Percentiles rank a stretch among this genome's conserved stretches.
Conservation (phyloP, 2,329 filamentous ascomycete species). For the Colletotrichum plurivorum region DNA sequence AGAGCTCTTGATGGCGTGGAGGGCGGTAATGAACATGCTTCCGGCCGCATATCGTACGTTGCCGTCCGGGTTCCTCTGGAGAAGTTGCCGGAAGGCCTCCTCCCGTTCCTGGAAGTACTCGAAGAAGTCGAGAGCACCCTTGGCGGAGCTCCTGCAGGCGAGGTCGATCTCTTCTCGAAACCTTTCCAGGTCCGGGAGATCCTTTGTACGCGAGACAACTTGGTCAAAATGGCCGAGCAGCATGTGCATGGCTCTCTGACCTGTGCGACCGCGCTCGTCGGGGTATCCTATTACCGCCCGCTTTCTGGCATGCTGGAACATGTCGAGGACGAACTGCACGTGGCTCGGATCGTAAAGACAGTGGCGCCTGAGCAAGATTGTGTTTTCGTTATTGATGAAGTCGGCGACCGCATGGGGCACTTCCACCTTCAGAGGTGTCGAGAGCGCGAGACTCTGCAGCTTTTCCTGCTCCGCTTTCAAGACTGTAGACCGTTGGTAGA, state of each 20-base stretch:
- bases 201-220: conserved; percentile 79
- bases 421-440: conserved; percentile 60
- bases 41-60: conserved; percentile 68
- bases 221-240: conserved; percentile 80
- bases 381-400: conserved; percentile 81
- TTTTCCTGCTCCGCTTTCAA: conserved; percentile 68
- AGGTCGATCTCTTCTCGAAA: conserved; percentile 65
- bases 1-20: conserved; percentile 65
- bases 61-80: conserved; percentile 72
- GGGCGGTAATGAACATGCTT: conserved; percentile 65
- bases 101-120: conserved; percentile 71
- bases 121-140: conserved; percentile 72
- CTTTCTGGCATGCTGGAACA: conserved; percentile 71
- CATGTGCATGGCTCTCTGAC: conserved; percentile 67
- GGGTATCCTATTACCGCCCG: conserved; percentile 43
- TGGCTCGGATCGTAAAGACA: conserved; percentile 84
- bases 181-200: conserved; percentile 72
- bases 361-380: conserved; percentile 80
- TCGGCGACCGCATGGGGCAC: conserved; percentile 63
- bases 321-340: conserved; percentile 73
- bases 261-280: conserved; percentile 41
- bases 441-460: conserved; percentile 53
- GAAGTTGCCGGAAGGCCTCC: conserved; percentile 73
- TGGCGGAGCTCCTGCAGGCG: conserved; percentile 63
- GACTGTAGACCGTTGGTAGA: conserved; percentile 87